These are phyloP conservation scores for Anisodus tanguticus DNA, from an alignment of 257 asterid species.

Conservation along the genomic window DNA sequence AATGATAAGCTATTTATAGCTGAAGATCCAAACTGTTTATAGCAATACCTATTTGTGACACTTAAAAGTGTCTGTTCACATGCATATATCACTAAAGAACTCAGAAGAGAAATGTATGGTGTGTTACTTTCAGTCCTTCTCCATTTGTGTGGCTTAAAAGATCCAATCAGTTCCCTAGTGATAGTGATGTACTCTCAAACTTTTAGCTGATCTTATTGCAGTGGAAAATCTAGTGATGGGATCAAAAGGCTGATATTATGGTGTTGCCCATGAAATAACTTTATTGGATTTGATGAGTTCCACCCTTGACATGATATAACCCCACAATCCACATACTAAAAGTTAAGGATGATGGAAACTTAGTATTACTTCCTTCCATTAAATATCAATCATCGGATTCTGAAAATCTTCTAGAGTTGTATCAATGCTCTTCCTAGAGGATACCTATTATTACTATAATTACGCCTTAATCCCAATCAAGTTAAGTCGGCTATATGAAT, in stretches of 20 bases:
- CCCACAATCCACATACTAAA: constrained; percentile 22
- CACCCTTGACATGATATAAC: constrained; percentile 24
- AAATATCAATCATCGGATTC: background rate
- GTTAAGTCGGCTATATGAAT: background rate
- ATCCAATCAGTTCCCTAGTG: background rate
- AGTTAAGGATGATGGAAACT: background rate
- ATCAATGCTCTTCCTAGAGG: background rate
- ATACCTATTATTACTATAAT: background rate
- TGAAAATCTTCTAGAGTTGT: background rate
- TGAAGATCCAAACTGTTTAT: constrained; percentile 26
- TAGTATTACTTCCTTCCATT: background rate
- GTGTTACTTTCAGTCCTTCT: background rate
- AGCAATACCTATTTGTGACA: background rate
- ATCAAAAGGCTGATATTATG: background rate
- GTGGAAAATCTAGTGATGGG: constrained; percentile 9
- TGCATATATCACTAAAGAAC: background rate
- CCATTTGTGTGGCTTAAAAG: background rate
- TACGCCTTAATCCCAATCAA: background rate
- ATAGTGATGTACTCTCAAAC: background rate
- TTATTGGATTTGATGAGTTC: constrained; percentile 26
- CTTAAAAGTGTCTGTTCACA: background rate
- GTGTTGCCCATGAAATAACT: background rate
- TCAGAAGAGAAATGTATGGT: background rate
- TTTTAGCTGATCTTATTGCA: constrained; percentile 4
- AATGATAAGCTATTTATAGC: constrained; percentile 71